Evolutionary conservation across 352 stramenopile genomes (phyloP), one percentile per base, ranked within the genome.

Genomic region (Phytopythium vexans): DNA sequence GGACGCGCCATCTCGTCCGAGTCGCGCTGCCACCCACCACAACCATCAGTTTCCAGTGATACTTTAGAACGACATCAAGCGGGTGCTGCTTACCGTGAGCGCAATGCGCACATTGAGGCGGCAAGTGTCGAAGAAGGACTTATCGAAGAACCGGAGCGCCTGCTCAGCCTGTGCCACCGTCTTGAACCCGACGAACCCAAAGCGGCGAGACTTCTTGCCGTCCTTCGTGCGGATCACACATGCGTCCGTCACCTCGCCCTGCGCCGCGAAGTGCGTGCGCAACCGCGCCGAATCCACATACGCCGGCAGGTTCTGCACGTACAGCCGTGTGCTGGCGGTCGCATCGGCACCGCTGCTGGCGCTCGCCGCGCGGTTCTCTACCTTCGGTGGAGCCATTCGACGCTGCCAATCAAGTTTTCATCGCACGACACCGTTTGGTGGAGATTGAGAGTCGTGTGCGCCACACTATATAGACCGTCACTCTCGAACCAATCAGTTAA

Each of bases 101-200:
- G 91, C 91, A 31, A 94, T 75, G 52, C 85, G 75, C 62, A 98
- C 89, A 40, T 78, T 83, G 33, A 97, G 70, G 38, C 70, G 80
- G 55, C 77, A 89, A 35, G 90, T 97, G 60, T 97, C 88, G 11
- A 98, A 72, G 72, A 97, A 98, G 42, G 89, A 85, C 51, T 88
- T 76, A 52, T 94, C 68, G 60, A 92, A 94, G 51, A 91, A 94
- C 16, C 62, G 68, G 16, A 65, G 69, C 36, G 83, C 81, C 15
- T 72, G 56, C 41, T 73, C 56, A 2, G 83, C 77, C 67, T 94
- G 83, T 41, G 69, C 48, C 6, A 65, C 65, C 27, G 70, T 84
- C 67, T 94, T 94, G 55, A 77, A 94, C 55, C 83, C 83, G 32
- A 94, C 83, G 52, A 94, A 94, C 49, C 83, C 83, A 42, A 94